Base-by-base conservation (phyloP, 2,329 filamentous ascomycete species). In the Microsporum audouinii region DNA sequence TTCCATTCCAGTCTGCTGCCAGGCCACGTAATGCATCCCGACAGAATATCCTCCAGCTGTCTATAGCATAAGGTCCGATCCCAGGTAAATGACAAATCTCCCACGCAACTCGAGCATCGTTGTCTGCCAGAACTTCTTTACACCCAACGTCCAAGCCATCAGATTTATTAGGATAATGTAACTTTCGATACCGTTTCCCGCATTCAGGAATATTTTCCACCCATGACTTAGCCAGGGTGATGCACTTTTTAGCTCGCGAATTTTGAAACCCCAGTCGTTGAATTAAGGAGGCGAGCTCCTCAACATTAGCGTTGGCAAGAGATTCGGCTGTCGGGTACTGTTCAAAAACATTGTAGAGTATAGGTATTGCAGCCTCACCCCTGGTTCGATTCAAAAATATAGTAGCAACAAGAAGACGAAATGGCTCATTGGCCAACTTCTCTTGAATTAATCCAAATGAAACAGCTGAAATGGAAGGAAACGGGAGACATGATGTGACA, bases 1-100 rank as follows among this genome's bases (percentile, higher is more conserved):
- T 77, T 1, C 87, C 88, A 67, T 84, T 85, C 82, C 86, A 89
- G 64, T 86, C 83, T 7, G 75, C 71, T 1, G 86, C 84, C 17
- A 85, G 72, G 0, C 84, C 86, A 5, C 91, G 81, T 29, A 95
- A 72, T 36, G 81, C 78, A 71, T 96, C 91, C 1, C 91, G 84
- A 71, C 90, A 96, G 73, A 96, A 96, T 65, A 96, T 96, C 2
- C 91, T 84, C 88, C 90, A 96, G 69, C 88, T 91, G 72, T 96
- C 91, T 57, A 92, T 78, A 0, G 89, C 88, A 72, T 96, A 96
- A 1, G 84, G 80, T 14, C 91, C 89, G 60, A 81, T 71, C 60
- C 89, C 85, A 0, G 89, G 91, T 61, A 96, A 77, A 71, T 95
- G 89, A 0, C 87, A 90, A 63, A 96, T 88, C 69, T 96, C 91